phyloP scores from a whole-genome alignment of 2,329 filamentous ascomycete species.

The Calonectria montana region DNA sequence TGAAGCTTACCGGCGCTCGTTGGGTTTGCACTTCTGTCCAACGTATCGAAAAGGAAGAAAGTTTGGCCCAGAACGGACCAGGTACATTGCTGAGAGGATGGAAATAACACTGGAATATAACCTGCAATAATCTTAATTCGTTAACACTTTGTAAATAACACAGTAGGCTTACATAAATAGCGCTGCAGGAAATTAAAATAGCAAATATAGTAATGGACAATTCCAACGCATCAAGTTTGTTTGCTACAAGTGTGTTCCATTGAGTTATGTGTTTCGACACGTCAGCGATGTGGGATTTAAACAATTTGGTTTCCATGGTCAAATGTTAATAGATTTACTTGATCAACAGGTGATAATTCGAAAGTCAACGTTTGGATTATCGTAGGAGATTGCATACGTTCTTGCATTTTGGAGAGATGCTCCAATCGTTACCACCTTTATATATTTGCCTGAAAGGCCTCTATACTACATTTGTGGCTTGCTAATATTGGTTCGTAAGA shows the following conservation, averaged over 20 bases:
- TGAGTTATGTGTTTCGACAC: not conserved
- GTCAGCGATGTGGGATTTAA: not conserved
- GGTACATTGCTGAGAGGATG: not conserved
- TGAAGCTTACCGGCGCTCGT: not conserved
- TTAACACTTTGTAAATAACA: not conserved
- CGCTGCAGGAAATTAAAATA: not conserved
- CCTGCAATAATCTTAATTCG: not conserved
- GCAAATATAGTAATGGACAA: too few species aligned
- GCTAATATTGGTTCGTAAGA: not conserved
- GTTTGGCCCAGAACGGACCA: not conserved
- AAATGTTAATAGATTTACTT: not conserved
- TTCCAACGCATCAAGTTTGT: too few species aligned
- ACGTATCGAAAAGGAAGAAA: not conserved
- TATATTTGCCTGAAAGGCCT: not conserved
- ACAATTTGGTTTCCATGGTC: not conserved
- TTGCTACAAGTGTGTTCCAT: too few species aligned
- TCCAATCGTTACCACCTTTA: not conserved
- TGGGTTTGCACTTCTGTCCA: not conserved
- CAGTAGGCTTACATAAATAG: not conserved
- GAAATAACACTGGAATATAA: not conserved
- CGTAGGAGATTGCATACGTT: too few species aligned
- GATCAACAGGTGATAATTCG: too few species aligned
- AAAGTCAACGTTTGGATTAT: too few species aligned
- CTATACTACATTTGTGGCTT: not conserved
- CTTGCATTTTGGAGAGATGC: too few species aligned